Evolutionary conservation across 176 grass and related monocot species (phyloP).

Genomic region (Tillandsia fasciculata): DNA sequence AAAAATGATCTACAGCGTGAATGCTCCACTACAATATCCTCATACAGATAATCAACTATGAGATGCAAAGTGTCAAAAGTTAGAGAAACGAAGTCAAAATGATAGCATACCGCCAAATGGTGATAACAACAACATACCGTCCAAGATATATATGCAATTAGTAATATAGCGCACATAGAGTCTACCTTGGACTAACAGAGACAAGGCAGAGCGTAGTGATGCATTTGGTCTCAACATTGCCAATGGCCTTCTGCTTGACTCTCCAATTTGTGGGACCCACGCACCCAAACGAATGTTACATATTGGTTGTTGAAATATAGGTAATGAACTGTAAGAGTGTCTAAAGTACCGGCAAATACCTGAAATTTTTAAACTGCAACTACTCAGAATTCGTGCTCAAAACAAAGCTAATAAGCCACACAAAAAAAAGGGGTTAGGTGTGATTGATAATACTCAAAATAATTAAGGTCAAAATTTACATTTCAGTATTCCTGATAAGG

Average conservation of each 20-base stretch:
- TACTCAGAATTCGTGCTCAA: neutral
- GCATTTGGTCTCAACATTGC: constrained; percentile 56
- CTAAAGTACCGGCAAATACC: constrained; percentile 96
- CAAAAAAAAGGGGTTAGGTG: constrained; percentile 3
- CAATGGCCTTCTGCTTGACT: constrained; percentile 53
- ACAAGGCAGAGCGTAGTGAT: constrained; percentile 67
- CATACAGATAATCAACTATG: too few relatives aligned
- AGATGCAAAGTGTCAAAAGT: too few relatives aligned
- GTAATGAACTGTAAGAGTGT: constrained; percentile 73
- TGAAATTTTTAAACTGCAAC: constrained; percentile 17
- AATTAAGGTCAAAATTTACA: constrained; percentile 34
- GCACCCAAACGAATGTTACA: constrained; percentile 76
- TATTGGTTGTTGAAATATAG: constrained; percentile 78
- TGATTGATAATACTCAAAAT: neutral
- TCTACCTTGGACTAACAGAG: constrained; percentile 81
- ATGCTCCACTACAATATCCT: too few relatives aligned
- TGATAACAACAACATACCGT: neutral
- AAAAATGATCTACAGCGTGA: too few relatives aligned
- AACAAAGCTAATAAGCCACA: constrained; percentile 1
- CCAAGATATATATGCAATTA: neutral
- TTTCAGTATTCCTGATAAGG: constrained; percentile 94
- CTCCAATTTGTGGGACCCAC: constrained; percentile 81
- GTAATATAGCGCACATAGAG: neutral
- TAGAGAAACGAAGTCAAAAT: neutral
- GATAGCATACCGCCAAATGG: neutral